Evolutionary conservation across 2,329 filamentous ascomycete genomes (phyloP).

Genomic region (Penicillium frequentans): DNA sequence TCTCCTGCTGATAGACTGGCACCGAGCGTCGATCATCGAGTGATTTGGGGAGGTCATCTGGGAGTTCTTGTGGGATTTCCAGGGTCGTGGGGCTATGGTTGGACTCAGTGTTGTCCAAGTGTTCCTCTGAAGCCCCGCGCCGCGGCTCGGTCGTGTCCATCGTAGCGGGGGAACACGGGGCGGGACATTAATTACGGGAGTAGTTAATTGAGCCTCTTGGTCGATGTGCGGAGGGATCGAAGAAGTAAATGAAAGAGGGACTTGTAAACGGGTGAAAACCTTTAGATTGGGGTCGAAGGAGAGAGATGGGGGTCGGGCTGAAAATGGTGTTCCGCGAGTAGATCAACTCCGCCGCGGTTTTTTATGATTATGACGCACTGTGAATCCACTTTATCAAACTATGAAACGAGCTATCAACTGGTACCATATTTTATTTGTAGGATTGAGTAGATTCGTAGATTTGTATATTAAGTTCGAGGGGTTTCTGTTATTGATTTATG

Average conservation of each 20-base stretch:
- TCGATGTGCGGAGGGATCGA: slow-evolving; percentile 5
- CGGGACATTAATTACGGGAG: slow-evolving; percentile 19
- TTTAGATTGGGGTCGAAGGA: slow-evolving; percentile 7
- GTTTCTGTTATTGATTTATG: background rate
- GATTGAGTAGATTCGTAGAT: background rate
- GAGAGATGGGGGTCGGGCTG: slow-evolving; percentile 13
- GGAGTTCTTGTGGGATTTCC: slow-evolving; percentile 53
- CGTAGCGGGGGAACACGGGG: slow-evolving; percentile 18
- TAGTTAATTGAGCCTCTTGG: slow-evolving; percentile 17
- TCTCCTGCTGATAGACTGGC: slow-evolving; percentile 71
- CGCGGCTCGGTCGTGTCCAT: slow-evolving; percentile 38
- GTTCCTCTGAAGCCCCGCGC: slow-evolving; percentile 33
- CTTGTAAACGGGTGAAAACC: slow-evolving; percentile 1
- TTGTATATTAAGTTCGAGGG: background rate
- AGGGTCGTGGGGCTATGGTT: slow-evolving; percentile 21
- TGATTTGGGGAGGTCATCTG: slow-evolving; percentile 83
- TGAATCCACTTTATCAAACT: slow-evolving; percentile 3
- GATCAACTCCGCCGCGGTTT: slow-evolving; percentile 17
- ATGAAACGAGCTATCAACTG: slow-evolving; percentile 3
- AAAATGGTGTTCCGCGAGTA: slow-evolving; percentile 19
- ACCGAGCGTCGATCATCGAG: slow-evolving; percentile 81
- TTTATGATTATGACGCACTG: slow-evolving; percentile 15
- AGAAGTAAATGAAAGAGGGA: background rate
- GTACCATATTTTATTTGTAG: background rate
- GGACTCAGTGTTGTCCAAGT: slow-evolving; percentile 18